Conservation (phyloP, 169 alveolate species). For the Plasmodium chabaudi region DNA sequence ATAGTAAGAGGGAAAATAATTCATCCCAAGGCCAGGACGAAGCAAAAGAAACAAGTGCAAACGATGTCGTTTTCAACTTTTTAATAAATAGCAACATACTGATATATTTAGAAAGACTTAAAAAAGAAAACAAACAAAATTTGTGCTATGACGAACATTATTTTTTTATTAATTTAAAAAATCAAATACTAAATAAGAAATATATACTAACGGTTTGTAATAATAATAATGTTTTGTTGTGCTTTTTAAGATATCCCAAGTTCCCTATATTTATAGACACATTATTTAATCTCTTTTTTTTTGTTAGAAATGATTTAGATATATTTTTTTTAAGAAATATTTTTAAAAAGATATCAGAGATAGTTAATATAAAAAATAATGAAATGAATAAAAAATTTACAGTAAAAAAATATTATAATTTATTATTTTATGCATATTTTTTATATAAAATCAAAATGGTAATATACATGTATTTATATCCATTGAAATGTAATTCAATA, state of each 20-base stretch:
- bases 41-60: neutral
- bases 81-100: slow-evolving; percentile 27
- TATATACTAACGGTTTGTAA: slow-evolving; percentile 17
- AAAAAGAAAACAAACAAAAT: slow-evolving; percentile 28
- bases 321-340: slow-evolving; percentile 27
- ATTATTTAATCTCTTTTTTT: slow-evolving; percentile 30
- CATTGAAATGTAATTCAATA: neutral
- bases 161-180: slow-evolving; percentile 18
- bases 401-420: slow-evolving; percentile 35
- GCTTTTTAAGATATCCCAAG: slow-evolving; percentile 12
- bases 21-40: too few relatives aligned
- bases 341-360: slow-evolving; percentile 16
- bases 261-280: slow-evolving; percentile 29
- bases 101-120: slow-evolving; percentile 27
- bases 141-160: slow-evolving; percentile 31
- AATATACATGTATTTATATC: slow-evolving; percentile 10
- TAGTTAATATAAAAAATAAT: slow-evolving; percentile 5
- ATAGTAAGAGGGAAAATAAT: neutral
- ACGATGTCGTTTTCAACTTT: slow-evolving; percentile 3
- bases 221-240: neutral
- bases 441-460: slow-evolving; percentile 45
- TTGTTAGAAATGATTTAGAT: slow-evolving; percentile 26
- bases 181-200: slow-evolving; percentile 18
- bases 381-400: slow-evolving; percentile 51
- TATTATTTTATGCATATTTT: slow-evolving; percentile 36